Percentiles rank a stretch among this genome's conserved stretches.
Evolutionary conservation across 352 stramenopile genomes (phyloP).

Genomic region (Globisporangium orthogonon): DNA sequence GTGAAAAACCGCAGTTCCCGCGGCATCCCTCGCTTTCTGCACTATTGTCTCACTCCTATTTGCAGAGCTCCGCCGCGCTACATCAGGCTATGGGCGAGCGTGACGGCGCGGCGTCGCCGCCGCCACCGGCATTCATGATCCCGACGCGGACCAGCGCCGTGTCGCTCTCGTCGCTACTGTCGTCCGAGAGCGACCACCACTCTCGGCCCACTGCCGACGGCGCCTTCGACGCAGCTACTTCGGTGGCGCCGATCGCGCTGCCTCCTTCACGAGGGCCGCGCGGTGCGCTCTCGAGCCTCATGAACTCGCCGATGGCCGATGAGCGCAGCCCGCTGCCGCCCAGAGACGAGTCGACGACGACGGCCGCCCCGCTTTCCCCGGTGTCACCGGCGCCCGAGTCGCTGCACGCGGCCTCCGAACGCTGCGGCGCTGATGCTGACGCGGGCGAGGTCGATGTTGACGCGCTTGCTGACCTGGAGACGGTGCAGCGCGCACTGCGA

Average conservation of each 20-base stretch:
- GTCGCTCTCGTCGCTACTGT: constrained; percentile 38
- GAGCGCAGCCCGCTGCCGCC: constrained; percentile 7
- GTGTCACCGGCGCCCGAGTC: not conserved
- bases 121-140: constrained; percentile 23
- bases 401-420: not conserved
- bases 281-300: constrained; percentile 44
- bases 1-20: not conserved
- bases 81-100: not conserved
- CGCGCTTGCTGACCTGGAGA: constrained; percentile 28
- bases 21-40: not conserved
- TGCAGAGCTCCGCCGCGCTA: not conserved
- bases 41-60: not conserved
- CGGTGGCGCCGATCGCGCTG: constrained; percentile 8
- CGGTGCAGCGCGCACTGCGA: constrained; percentile 38
- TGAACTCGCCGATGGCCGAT: constrained; percentile 54
- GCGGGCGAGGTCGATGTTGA: constrained; percentile 8
- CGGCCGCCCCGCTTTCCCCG: constrained; percentile 7
- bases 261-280: constrained; percentile 2
- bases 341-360: not conserved
- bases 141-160: constrained; percentile 23
- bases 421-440: constrained; percentile 4
- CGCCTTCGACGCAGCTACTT: not conserved
- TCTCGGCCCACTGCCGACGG: not conserved
- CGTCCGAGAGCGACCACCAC: constrained; percentile 14
- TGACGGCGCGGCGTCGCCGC: not conserved